Evolutionary conservation across 768 basidiomycete species (phyloP), one percentile per base, ranked within the genome.

Genomic region (Russula foetens): DNA sequence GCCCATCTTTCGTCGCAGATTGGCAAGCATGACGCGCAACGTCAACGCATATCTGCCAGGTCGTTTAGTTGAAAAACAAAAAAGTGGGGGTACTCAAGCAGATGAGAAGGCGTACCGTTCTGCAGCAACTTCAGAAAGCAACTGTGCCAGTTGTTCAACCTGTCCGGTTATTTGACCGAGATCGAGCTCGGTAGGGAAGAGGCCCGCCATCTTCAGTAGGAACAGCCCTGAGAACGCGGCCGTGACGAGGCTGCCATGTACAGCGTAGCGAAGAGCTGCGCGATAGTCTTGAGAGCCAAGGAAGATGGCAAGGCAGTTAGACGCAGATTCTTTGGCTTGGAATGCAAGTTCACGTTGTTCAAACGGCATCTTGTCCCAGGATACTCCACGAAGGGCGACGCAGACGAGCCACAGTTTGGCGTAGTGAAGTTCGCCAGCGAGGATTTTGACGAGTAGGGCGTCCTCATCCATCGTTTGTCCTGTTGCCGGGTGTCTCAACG

Each of bases 291-390:
- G 78, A 21, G 89, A 90, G 57, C 83, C 84, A 65, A 96, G 76
- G 74, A 95, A 93, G 53, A 90, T 88, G 48, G 86, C 81, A 45
- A 98, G 75, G 70, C 92, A 94, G 64, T 85, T 84, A 38, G 88
- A 84, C 5, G 94, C 94, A 0, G 93, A 89, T 68, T 95, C 92
- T 74, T 94, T 96, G 28, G 93, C 94, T 68, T 95, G 90, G 77
- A 96, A 95, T 3, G 93, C 93, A 48, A 96, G 79, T 71, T 96
- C 94, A 41, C 92, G 85, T 69, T 96, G 94, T 71, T 97, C 94
- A 62, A 90, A 92, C 4, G 92, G 85, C 87, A 97, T 92, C 73
- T 93, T 94, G 69, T 97, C 93, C 94, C 93, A 98, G 5, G 90
- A 84, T 26, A 88, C 90, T 19, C 94, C 94, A 60, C 94, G 83